Percentiles rank a stretch among this genome's conserved stretches.
Conservation (phyloP, 2,329 filamentous ascomycete genomes). For the Aureobasidium zeae region DNA sequence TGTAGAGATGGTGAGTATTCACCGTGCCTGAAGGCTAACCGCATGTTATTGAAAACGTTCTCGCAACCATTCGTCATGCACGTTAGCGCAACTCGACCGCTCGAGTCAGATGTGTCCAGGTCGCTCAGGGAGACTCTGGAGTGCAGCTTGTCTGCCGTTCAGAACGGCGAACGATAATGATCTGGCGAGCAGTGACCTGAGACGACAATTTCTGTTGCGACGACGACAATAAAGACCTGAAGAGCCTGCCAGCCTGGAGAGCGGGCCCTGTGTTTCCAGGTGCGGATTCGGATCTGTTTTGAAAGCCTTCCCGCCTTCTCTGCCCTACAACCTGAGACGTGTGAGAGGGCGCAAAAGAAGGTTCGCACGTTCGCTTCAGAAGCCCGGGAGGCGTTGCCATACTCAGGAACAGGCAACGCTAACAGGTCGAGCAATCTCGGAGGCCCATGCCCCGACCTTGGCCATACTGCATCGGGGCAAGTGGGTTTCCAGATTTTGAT, state of each 20-base stretch:
- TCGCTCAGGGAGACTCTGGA: constrained; percentile 11
- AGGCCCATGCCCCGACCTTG: background rate
- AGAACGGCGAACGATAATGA: constrained; percentile 4
- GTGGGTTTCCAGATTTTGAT: constrained; percentile 2
- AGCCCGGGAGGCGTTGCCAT: constrained; percentile 8
- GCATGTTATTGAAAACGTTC: background rate
- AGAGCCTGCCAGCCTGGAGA: background rate
- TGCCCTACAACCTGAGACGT: constrained; percentile 4
- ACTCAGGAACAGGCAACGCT: constrained; percentile 11
- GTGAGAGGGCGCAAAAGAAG: background rate
- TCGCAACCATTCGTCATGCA: constrained; percentile 8
- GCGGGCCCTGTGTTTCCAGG: too few species aligned
- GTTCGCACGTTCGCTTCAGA: constrained; percentile 13
- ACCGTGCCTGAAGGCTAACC: constrained; percentile 7
- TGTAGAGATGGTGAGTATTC: constrained; percentile 6
- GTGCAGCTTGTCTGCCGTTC: constrained; percentile 7
- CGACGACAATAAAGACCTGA: constrained; percentile 13
- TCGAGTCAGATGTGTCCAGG: constrained; percentile 2
- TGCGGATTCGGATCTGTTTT: constrained; percentile 8
- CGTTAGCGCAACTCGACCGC: constrained; percentile 3
- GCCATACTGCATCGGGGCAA: background rate
- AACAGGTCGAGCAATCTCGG: constrained; percentile 7
- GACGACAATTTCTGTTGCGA: constrained; percentile 8
- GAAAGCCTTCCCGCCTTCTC: constrained; percentile 2
- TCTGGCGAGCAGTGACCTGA: constrained; percentile 4